Base-by-base conservation (phyloP, 2,329 filamentous ascomycete genomes). In the Curvularia sp. region DNA sequence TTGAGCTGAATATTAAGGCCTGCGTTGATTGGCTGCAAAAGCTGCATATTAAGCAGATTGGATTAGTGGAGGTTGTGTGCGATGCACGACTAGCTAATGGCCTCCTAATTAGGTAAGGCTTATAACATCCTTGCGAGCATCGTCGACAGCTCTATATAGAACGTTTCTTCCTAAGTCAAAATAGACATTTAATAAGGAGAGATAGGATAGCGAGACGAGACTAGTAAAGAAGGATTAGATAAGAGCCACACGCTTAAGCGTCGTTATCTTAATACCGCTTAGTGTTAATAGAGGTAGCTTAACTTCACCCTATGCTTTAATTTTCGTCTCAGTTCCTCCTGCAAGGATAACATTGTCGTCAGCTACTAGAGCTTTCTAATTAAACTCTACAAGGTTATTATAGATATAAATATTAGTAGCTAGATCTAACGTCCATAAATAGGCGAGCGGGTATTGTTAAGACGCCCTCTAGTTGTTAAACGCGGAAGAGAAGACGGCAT, bases 401-500 rank as follows among this genome's bases (percentile, higher is more conserved):
- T 15, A 34, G 32, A 34, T 34, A n/a, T 34, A 15, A 2, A 34
- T 34, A 34, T 34, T 2, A 6, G 32, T 34, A 15, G 13, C 32
- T 3, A 15, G 32, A 34, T 34, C 32, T 6, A 34, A 6, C 13
- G 32, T 34, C 32, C 13, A 34, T 34, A 6, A n/a, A 6, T 34
- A 15, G 32, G 13, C 3, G 13, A 34, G 32, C 4, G 13, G 32
- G n/a, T 34, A n/a, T 34, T 50, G n/a, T n/a, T 42, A 6, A 21
- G n/a, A 19, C 1, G 7, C 3, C 10, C 6, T 15, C 5, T 32
- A 12, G 32, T 46, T 39, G 19, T 59, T 54, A 30, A 54, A 59
- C 15, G 45, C 49, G 13, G 43, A 49, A n/a, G 23, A 53, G 27
- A 53, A 58, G 49, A 58, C 43, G 15, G 55, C 49, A 28, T 58